Evolutionary conservation across 176 grass and related monocot genomes (phyloP).

Genomic region (Raddia guianensis): DNA sequence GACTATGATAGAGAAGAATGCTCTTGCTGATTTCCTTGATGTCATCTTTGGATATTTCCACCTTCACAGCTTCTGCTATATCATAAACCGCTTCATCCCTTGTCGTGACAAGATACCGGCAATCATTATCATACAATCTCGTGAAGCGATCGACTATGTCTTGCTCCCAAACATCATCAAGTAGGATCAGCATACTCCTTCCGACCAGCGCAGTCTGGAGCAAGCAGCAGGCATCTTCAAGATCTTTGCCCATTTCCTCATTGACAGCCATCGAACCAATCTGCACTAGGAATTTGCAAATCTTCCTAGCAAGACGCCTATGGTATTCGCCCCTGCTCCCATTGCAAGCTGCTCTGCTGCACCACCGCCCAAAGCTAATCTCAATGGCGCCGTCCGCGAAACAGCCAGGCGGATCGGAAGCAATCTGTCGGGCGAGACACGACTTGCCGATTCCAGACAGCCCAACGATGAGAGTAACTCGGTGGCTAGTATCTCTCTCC

Average conservation of each 20-base stretch:
- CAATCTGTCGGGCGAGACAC: conserved; percentile 64
- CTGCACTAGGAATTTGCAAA: conserved; percentile 66
- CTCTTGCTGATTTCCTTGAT: conserved; percentile 79
- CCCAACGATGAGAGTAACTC: conserved; percentile 69
- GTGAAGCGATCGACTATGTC: conserved; percentile 77
- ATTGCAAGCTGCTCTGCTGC: conserved; percentile 61
- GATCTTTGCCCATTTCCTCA: conserved; percentile 50
- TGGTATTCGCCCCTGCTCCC: conserved; percentile 64
- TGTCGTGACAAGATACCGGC: conserved; percentile 72
- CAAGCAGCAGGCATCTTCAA: conserved; percentile 73
- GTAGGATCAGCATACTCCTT: conserved; percentile 67
- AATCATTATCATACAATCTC: conserved; percentile 71
- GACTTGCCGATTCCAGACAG: conserved; percentile 77
- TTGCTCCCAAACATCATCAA: conserved; percentile 90
- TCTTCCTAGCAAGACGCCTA: conserved; percentile 55
- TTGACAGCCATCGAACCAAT: conserved; percentile 51
- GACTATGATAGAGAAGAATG: conserved; percentile 73
- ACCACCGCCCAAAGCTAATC: conserved; percentile 65
- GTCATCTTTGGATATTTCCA: conserved; percentile 85
- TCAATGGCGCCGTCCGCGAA: conserved; percentile 65
- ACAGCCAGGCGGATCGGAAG: conserved; percentile 44
- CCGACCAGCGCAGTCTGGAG: conserved; percentile 74
- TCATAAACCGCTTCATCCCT: conserved; percentile 75
- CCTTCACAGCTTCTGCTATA: conserved; percentile 68
- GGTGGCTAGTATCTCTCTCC: conserved; percentile 44